Percentiles rank a stretch among this genome's conserved stretches.
Evolutionary conservation across 139 green algal species (phyloP).

Genomic region (Tetradesmus obliquus): DNA sequence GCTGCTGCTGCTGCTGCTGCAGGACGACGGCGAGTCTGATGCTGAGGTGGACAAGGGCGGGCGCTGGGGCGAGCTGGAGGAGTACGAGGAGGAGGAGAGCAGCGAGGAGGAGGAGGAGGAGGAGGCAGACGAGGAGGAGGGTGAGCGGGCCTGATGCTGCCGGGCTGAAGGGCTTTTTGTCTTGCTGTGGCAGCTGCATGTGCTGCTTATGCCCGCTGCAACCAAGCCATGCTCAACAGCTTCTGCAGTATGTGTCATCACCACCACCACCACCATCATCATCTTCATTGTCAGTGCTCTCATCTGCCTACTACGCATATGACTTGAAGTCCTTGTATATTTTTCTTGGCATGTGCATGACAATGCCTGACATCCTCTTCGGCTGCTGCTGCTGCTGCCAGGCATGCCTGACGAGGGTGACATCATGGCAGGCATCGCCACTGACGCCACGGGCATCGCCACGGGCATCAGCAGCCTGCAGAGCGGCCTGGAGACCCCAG

Average conservation of each 20-base stretch:
- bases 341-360: not conserved
- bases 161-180: not conserved
- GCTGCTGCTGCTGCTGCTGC: not conserved
- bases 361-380: not conserved
- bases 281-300: too few species aligned
- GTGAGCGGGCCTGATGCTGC: conserved; percentile 14
- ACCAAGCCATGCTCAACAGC: too few species aligned
- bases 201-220: too few species aligned
- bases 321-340: too few species aligned
- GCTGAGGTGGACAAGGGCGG: conserved; percentile 77
- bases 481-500: conserved; percentile 86
- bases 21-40: conserved; percentile 50
- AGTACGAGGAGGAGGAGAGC: conserved; percentile 69
- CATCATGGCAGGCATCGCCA: conserved; percentile 62
- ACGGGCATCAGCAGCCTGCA: conserved; percentile 82
- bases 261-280: too few species aligned
- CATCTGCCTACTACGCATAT: too few species aligned
- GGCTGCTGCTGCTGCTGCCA: not conserved
- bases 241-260: too few species aligned
- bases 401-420: conserved; percentile 59
- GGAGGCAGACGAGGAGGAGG: conserved; percentile 65
- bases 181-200: not conserved
- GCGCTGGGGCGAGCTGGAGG: conserved; percentile 70
- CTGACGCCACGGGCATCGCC: conserved; percentile 59
- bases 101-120: conserved; percentile 68